Conservation (phyloP, 306 rosid genomes). For the Sphenostylis stenocarpa region DNA sequence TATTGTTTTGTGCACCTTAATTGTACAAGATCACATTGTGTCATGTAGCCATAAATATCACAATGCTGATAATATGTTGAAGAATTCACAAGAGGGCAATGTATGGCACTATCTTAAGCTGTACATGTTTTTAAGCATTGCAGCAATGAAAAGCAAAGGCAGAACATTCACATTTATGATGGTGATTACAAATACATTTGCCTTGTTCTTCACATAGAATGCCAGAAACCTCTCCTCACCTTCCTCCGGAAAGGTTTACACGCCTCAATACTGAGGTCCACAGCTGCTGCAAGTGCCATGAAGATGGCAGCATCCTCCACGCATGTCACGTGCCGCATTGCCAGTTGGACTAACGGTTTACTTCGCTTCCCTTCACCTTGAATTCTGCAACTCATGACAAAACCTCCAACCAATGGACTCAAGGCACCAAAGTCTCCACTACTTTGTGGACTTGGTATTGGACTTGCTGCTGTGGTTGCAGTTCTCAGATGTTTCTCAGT, state of each 20-base stretch:
- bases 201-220: slow-evolving; percentile 45
- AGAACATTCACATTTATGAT: slow-evolving; percentile 25
- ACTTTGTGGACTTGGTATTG: slow-evolving; percentile 87
- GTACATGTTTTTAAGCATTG: slow-evolving; percentile 54
- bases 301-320: slow-evolving; percentile 94
- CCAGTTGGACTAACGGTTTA: slow-evolving; percentile 77
- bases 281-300: slow-evolving; percentile 95
- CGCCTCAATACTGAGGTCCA: slow-evolving; percentile 81
- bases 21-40: slow-evolving; percentile 33
- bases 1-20: slow-evolving; percentile 17
- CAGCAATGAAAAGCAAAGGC: slow-evolving; percentile 33
- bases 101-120: slow-evolving; percentile 36
- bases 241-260: slow-evolving; percentile 79
- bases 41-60: not conserved
- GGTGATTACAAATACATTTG: slow-evolving; percentile 12
- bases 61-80: slow-evolving; percentile 27
- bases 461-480: slow-evolving; percentile 39
- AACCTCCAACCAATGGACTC: slow-evolving; percentile 70
- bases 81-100: slow-evolving; percentile 30
- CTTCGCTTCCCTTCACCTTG: slow-evolving; percentile 91
- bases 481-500: slow-evolving; percentile 71
- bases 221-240: slow-evolving; percentile 54
- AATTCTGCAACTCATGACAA: slow-evolving; percentile 87
- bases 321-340: slow-evolving; percentile 85
- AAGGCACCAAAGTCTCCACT: slow-evolving; percentile 87